Percentiles rank a stretch among this genome's conserved stretches.
phyloP scores from a whole-genome alignment of 257 asterid genomes.

The Gardenia jasminoides region DNA sequence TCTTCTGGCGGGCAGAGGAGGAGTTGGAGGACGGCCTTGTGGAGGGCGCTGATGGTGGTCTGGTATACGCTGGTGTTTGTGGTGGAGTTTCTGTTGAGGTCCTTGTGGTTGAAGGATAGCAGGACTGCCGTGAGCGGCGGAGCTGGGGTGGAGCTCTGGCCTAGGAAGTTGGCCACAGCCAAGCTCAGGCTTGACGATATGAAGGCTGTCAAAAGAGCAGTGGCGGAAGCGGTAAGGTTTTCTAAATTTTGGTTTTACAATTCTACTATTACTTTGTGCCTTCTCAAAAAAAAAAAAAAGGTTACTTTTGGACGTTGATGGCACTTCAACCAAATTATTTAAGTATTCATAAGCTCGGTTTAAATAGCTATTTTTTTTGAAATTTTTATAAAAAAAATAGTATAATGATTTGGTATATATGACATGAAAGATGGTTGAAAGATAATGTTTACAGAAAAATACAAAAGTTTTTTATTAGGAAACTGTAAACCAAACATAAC shows the following conservation, averaged over 20 bases:
- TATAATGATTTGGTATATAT: too few species aligned
- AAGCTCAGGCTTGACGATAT: conserved; percentile 31
- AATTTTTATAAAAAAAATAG: too few species aligned
- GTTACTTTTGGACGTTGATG: too few species aligned
- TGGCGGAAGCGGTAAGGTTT: conserved; percentile 27
- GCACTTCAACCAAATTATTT: too few species aligned
- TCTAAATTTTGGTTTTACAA: too few species aligned
- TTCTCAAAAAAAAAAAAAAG: too few species aligned
- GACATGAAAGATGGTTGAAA: too few species aligned
- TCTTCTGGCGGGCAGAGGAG: conserved; percentile 2
- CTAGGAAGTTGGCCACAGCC: conserved; percentile 38
- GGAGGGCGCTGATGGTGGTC: conserved; percentile 26
- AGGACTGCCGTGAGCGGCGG: conserved; percentile 37
- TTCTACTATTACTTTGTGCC: background rate
- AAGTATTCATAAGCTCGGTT: too few species aligned
- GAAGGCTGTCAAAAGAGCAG: conserved; percentile 33
- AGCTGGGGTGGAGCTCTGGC: conserved; percentile 48
- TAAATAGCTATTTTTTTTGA: too few species aligned
- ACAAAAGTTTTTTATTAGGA: too few species aligned
- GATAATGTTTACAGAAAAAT: too few species aligned
- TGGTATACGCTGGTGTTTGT: conserved; percentile 36
- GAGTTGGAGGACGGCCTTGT: conserved; percentile 26
- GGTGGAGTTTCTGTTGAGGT: conserved; percentile 25
- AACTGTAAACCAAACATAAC: too few species aligned
- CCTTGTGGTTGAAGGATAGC: conserved; percentile 33